Conservation (phyloP, 1,284 basidiomycete genomes). For the Marasmius tenuissimus region DNA sequence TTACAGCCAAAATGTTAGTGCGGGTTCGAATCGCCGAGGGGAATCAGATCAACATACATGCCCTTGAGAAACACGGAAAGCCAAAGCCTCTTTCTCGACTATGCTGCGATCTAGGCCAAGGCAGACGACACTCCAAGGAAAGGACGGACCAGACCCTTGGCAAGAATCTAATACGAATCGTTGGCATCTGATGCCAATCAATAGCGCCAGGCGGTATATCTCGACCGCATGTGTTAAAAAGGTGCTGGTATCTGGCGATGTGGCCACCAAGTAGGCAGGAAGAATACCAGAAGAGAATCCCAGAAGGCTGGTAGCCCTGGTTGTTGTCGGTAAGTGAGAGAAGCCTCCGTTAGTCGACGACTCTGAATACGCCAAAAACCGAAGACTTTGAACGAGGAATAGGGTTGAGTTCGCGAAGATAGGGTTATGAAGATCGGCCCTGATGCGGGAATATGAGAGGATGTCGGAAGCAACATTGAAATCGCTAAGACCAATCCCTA, state of each 20-base stretch:
- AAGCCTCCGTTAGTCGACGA: constrained; percentile 19
- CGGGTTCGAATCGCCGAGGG: not conserved
- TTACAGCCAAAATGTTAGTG: constrained; percentile 16
- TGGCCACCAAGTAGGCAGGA: constrained; percentile 51
- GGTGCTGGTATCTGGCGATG: constrained; percentile 38
- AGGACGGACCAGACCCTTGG: constrained; percentile 22
- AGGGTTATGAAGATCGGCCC: constrained; percentile 34
- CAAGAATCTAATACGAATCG: constrained; percentile 28
- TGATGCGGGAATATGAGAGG: constrained; percentile 20
- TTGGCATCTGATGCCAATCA: constrained; percentile 55
- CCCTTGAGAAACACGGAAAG: constrained; percentile 31
- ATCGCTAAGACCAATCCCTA: constrained; percentile 39
- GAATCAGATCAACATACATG: constrained; percentile 5
- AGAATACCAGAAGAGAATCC: constrained; percentile 65
- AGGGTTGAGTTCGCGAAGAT: constrained; percentile 47
- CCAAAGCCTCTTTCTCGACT: constrained; percentile 35
- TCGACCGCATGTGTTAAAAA: constrained; percentile 49
- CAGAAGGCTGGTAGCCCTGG: constrained; percentile 40
- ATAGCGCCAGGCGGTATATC: constrained; percentile 53
- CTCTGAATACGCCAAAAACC: constrained; percentile 47
- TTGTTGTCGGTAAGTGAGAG: constrained; percentile 30
- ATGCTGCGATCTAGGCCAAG: constrained; percentile 36
- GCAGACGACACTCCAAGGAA: constrained; percentile 54
- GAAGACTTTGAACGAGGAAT: constrained; percentile 51
- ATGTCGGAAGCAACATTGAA: constrained; percentile 40